A percentile compares a stretch with the other conserved stretches of the same genome.
Conservation (phyloP, 345 rosid species). For the Aethionema arabicum region DNA sequence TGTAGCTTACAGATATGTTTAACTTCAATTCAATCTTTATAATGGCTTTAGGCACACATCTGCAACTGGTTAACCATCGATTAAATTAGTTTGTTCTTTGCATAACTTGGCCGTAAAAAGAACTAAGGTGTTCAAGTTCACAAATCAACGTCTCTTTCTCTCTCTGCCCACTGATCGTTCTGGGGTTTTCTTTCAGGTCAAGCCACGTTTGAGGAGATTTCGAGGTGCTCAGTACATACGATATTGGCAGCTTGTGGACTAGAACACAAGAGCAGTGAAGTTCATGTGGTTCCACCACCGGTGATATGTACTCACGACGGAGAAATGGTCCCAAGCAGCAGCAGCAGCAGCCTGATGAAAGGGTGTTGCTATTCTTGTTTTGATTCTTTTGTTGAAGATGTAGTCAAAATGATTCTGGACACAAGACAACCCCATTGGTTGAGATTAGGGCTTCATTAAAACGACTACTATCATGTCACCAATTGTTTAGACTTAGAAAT, state of each 20-base stretch:
- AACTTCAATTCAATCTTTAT: not conserved
- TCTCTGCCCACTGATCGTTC: conserved; percentile 1
- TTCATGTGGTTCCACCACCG: conserved; percentile 51
- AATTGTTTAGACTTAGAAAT: conserved; percentile 22
- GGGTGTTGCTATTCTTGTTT: conserved; percentile 82
- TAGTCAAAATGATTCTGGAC: conserved; percentile 79
- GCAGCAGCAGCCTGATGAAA: conserved; percentile 65
- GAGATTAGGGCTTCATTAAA: conserved; percentile 71
- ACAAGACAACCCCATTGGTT: conserved; percentile 71
- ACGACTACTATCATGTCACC: conserved; percentile 25
- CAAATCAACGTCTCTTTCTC: not conserved
- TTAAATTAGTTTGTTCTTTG: conserved; percentile 3
- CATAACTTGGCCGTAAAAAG: not conserved
- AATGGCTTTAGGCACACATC: not conserved
- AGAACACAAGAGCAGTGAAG: conserved; percentile 68
- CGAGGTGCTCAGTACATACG: conserved; percentile 69
- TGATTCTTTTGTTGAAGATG: conserved; percentile 76
- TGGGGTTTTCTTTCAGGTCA: conserved; percentile 45
- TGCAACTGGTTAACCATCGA: not conserved
- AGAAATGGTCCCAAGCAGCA: conserved; percentile 40
- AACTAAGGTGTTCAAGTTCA: not conserved
- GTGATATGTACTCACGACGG: conserved; percentile 51
- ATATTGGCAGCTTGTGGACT: conserved; percentile 84
- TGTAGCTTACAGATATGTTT: not conserved
- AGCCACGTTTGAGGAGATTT: conserved; percentile 58